Base-by-base conservation (phyloP, 768 basidiomycete genomes). In the Rhizopogon vinicolor region DNA sequence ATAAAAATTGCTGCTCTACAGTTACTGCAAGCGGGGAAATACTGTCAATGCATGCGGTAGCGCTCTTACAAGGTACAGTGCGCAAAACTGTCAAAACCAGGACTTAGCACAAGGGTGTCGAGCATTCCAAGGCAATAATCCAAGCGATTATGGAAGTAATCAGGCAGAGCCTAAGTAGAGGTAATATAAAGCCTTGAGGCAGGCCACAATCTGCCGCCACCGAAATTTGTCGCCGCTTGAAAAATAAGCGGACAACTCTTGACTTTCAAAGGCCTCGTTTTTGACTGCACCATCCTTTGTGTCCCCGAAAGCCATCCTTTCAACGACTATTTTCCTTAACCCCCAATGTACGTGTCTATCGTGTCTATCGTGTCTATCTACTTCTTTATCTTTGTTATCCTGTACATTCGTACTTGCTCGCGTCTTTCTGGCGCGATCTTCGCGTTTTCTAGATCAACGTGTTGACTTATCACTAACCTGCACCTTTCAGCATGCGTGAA, bases 401-500 rank as follows among this genome's bases (percentile, higher is more conserved):
- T 54, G n/a, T 31, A 41, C 52, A 29, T 19, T 51, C 65, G 54
- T 68, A 69, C 61, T 64, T 49, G 62, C 65, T 55, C 62, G 65
- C 57, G 68, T 65, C 25, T 25, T 4, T 25, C 39, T 39, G 16
- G 58, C 68, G 68, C 62, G 65, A 62, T 52, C 52, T 60, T 54
- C 12, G 46, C 53, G 59, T 53, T 58, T 60, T 67, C 55, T 53
- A 33, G 52, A 55, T 39, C 58, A 58, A 64, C 51, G 16, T 52
- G 58, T 64, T 44, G 53, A 52, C 41, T 49, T 57, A 53, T 54
- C 56, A 52, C 70, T 68, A 64, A 60, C 53, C 68, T 67, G 52
- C 57, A 52, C 41, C 60, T 64, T 68, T 43, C 64, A 93, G 91
- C 81, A 93, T 93, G 91, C 91, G 95, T 81, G 95, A 98, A 87